Evolutionary conservation across 2,329 filamentous ascomycete genomes (phyloP), one percentile per base, ranked within the genome.

Genomic region (Malbranchea zuffiana): DNA sequence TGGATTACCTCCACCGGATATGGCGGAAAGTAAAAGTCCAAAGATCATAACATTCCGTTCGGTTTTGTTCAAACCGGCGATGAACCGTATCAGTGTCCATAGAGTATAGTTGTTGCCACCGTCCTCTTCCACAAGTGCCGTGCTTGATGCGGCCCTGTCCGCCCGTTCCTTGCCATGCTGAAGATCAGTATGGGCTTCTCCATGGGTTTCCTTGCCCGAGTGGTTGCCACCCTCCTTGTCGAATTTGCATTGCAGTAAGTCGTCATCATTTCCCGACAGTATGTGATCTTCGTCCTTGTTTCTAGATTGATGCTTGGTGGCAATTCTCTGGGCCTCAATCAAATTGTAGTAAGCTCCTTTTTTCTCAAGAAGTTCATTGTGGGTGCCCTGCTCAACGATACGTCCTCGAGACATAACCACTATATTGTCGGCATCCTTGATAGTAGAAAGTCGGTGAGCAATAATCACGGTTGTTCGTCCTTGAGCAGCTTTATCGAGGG

Each of bases 1-100:
- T 8, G 83, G 83, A 54, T 93, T 86, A 36, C 80, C 85, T 42
- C 77, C 79, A 57, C 87, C 87, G 42, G 80, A 81, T 45, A 94
- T 76, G 50, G 80, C 68, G 16, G 80, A 78, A 55, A 79, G 85
- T 55, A 80, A 52, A 11, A 93, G 63, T 5, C 83, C 87, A 39
- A 81, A 43, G 2, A 78, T 25, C 82, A 93, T 88, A 23, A 75
- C 64, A 11, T 69, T 64, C 68, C 71, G 75, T 55, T 94, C 86
- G 0, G 69, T 59, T 35, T 59, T 71, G 62, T 94, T 94, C 66
- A 93, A 93, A 4, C 74, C 76, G 23, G 68, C 75, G 49, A 92
- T 82, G 28, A 93, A 68, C 54, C 76, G 25, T n/a, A 27, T 27
- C 5, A n/a, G 15, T 27, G 25, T 27, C 25, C 25, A 27, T 5